A percentile compares a stretch with the other conserved stretches of the same genome.
Conservation (phyloP, 2,329 filamentous ascomycete species). For the Biscogniauxia mediterranea region DNA sequence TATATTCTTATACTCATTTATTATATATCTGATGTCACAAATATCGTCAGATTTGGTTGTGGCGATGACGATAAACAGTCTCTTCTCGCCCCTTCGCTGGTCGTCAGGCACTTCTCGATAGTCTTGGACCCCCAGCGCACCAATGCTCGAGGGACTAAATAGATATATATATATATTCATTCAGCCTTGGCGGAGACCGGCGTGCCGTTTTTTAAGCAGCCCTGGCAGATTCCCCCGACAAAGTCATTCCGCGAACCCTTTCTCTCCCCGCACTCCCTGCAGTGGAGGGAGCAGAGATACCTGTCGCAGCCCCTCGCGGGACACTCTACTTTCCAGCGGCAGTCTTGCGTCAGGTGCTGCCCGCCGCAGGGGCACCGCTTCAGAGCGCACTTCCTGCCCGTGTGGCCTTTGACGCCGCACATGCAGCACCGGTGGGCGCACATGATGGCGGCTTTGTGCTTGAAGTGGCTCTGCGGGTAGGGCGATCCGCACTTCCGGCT, state of each 20-base stretch:
- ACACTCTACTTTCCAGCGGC: constrained; percentile 39
- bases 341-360: constrained; percentile 39
- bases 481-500: constrained; percentile 33
- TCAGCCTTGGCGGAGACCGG: constrained; percentile 9
- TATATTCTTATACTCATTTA: too few species aligned
- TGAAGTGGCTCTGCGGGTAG: constrained; percentile 23
- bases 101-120: too few species aligned
- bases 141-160: too few species aligned
- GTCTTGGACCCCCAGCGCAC: too few species aligned
- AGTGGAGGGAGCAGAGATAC: constrained; percentile 37
- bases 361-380: constrained; percentile 36
- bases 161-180: neutral
- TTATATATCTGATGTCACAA: too few species aligned
- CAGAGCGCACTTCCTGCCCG: constrained; percentile 35
- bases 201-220: constrained; percentile 27
- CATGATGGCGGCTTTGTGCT: constrained; percentile 37
- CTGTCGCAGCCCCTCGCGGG: constrained; percentile 30
- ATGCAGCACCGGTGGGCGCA: constrained; percentile 40
- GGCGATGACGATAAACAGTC: too few species aligned
- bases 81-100: too few species aligned
- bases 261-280: constrained; percentile 33
- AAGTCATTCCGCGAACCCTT: constrained; percentile 26
- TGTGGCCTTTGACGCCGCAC: constrained; percentile 39
- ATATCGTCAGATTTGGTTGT: too few species aligned
- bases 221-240: constrained; percentile 30